Conservation (phyloP, 139 green algal species). For the Zygnema cylindricum region DNA sequence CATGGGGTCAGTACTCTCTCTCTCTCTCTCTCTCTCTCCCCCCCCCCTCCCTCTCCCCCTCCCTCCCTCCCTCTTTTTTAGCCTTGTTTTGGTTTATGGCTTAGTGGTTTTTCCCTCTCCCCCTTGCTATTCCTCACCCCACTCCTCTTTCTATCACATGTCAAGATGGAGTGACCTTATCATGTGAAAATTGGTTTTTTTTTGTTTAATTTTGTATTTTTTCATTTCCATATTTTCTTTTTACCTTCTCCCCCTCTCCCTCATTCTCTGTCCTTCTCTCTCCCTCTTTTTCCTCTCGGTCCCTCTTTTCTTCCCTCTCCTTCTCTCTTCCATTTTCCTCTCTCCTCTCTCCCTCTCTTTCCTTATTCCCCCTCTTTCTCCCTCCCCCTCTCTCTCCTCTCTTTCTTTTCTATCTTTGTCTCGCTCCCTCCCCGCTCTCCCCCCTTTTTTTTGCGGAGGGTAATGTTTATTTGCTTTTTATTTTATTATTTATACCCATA, state of each 20-base stretch:
- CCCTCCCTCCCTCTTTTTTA: slow-evolving; percentile 32
- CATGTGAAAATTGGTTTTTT: slow-evolving; percentile 31
- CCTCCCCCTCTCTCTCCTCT: background rate
- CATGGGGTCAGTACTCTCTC: slow-evolving; percentile 89
- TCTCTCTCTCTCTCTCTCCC: too few species aligned
- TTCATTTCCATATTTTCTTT: too few species aligned
- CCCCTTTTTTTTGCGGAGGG: slow-evolving; percentile 9
- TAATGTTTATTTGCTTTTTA: slow-evolving; percentile 10
- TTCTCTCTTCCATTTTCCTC: too few species aligned
- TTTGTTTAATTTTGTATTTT: background rate
- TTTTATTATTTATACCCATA: background rate
- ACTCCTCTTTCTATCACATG: slow-evolving; percentile 37
- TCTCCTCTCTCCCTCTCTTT: too few species aligned
- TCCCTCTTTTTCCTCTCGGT: too few species aligned
- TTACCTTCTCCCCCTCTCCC: too few species aligned
- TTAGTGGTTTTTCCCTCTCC: slow-evolving; percentile 4
- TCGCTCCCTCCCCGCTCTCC: background rate
- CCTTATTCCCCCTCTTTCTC: background rate
- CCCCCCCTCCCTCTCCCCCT: slow-evolving; percentile 21
- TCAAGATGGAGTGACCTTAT: slow-evolving; percentile 69
- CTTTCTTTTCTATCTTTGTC: background rate
- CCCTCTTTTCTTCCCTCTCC: too few species aligned
- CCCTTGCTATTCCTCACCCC: background rate
- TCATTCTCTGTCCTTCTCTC: too few species aligned
- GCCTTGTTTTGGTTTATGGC: slow-evolving; percentile 21